Evolutionary conservation across 352 stramenopile species (phyloP).

Genomic region (Globisporangium sylvaticum): DNA sequence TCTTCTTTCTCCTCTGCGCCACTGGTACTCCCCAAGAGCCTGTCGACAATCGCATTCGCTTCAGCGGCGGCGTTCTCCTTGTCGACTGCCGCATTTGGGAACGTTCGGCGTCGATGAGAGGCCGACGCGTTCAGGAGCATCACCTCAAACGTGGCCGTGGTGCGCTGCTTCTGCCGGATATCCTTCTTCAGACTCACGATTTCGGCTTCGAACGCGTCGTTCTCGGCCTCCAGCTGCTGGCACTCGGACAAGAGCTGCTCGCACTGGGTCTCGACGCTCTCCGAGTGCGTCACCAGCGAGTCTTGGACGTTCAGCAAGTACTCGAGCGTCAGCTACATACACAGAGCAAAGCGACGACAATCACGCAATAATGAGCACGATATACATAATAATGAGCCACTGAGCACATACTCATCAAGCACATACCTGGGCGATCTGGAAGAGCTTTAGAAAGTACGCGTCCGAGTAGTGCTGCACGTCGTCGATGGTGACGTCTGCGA

Average conservation of each 20-base stretch:
- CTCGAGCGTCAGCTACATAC: conserved; percentile 66
- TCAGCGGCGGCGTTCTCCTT: conserved; percentile 38
- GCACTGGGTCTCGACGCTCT: conserved; percentile 67
- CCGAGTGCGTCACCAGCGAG: conserved; percentile 62
- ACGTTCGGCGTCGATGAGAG: conserved; percentile 20
- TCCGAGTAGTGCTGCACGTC: conserved; percentile 85
- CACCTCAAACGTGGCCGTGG: conserved; percentile 74
- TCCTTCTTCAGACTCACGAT: conserved; percentile 67
- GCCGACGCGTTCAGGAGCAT: conserved; percentile 66
- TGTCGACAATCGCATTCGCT: conserved; percentile 33
- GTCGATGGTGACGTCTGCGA: conserved; percentile 77
- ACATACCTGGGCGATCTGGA: conserved; percentile 75
- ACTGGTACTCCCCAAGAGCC: conserved; percentile 19
- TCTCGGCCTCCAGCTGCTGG: conserved; percentile 56
- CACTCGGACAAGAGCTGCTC: conserved; percentile 56
- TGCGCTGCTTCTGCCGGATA: conserved; percentile 77
- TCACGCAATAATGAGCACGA: neutral
- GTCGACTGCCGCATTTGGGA: conserved; percentile 11
- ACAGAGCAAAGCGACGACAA: too few relatives aligned
- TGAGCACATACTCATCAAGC: neutral
- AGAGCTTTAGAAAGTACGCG: conserved; percentile 83
- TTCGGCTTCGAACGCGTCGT: conserved; percentile 55
- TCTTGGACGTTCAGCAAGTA: conserved; percentile 84
- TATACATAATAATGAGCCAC: neutral
- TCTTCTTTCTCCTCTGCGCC: neutral